A percentile compares a stretch with the other conserved stretches of the same genome.
phyloP scores from a whole-genome alignment of 2,329 filamentous ascomycete genomes.

The Cadophora gregata region DNA sequence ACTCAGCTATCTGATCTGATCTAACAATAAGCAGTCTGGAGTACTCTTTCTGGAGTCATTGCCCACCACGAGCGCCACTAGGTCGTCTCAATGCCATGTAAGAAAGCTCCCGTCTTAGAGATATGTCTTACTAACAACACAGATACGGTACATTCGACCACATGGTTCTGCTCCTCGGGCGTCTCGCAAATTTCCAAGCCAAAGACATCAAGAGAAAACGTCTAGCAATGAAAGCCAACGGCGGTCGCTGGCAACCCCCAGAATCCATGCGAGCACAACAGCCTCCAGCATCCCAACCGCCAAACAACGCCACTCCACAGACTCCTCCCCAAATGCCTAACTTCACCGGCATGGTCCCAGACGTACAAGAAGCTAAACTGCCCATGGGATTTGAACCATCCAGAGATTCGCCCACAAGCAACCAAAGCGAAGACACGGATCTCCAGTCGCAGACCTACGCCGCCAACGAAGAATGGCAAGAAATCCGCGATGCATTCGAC shows the following conservation, averaged over 20 bases:
- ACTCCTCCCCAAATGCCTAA: conserved; percentile 31
- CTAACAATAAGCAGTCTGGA: conserved; percentile 55
- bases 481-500: conserved; percentile 74
- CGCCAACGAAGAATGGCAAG: conserved; percentile 70
- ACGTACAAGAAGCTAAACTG: conserved; percentile 35
- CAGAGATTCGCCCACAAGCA: conserved; percentile 34
- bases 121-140: conserved; percentile 31
- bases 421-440: conserved; percentile 35
- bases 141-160: conserved; percentile 92
- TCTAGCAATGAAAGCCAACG: conserved; percentile 64
- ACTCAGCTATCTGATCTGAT: background rate
- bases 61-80: conserved; percentile 81
- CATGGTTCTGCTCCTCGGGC: conserved; percentile 79
- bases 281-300: conserved; percentile 18
- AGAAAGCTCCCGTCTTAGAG: conserved; percentile 43
- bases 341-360: conserved; percentile 44
- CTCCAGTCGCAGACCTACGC: conserved; percentile 36
- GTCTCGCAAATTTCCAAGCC: conserved; percentile 78
- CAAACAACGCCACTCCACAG: conserved; percentile 26
- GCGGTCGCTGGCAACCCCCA: conserved; percentile 43
- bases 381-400: conserved; percentile 42
- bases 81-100: conserved; percentile 76
- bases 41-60: conserved; percentile 82
- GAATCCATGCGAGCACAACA: conserved; percentile 31
- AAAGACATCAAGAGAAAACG: conserved; percentile 81